Conservation (phyloP, 2,329 filamentous ascomycete species). For the Teratosphaeria viscida region DNA sequence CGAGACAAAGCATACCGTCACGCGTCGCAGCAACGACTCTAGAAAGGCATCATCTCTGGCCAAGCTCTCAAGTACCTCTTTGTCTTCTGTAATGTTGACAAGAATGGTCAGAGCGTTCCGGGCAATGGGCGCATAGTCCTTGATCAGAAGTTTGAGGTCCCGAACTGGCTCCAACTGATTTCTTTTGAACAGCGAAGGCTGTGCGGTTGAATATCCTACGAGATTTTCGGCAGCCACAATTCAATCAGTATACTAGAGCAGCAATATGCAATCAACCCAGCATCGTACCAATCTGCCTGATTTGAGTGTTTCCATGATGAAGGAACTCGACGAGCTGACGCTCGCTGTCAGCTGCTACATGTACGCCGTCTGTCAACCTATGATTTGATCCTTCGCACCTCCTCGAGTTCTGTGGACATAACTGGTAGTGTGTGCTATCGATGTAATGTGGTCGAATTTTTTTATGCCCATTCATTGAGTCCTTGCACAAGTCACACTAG, state of each 20-base stretch:
- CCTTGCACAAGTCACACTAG: not conserved
- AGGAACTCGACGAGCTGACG: slow-evolving; percentile 81
- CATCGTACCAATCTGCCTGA: slow-evolving; percentile 61
- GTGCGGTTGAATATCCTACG: slow-evolving; percentile 67
- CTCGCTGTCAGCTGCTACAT: slow-evolving; percentile 7
- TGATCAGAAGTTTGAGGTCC: slow-evolving; percentile 76
- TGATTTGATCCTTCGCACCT: slow-evolving; percentile 23
- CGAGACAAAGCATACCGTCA: slow-evolving; percentile 54
- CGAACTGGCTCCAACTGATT: slow-evolving; percentile 68
- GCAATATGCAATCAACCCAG: not conserved
- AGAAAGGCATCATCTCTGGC: slow-evolving; percentile 73
- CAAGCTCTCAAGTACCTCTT: slow-evolving; percentile 61
- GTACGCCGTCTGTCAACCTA: not conserved
- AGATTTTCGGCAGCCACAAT: slow-evolving; percentile 67
- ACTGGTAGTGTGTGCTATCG: slow-evolving; percentile 3
- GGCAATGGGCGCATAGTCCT: slow-evolving; percentile 85
- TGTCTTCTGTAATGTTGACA: slow-evolving; percentile 71
- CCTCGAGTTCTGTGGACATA: slow-evolving; percentile 43
- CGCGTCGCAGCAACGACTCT: slow-evolving; percentile 57
- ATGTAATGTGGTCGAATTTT: not conserved
- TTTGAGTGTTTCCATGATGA: slow-evolving; percentile 81
- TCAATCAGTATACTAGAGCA: slow-evolving; percentile 2
- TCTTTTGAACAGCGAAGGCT: slow-evolving; percentile 75
- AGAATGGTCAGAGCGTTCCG: slow-evolving; percentile 86
- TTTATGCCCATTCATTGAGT: not conserved